Evolutionary conservation across 257 asterid genomes (phyloP).

Genomic region (Ilex aquifolium): DNA sequence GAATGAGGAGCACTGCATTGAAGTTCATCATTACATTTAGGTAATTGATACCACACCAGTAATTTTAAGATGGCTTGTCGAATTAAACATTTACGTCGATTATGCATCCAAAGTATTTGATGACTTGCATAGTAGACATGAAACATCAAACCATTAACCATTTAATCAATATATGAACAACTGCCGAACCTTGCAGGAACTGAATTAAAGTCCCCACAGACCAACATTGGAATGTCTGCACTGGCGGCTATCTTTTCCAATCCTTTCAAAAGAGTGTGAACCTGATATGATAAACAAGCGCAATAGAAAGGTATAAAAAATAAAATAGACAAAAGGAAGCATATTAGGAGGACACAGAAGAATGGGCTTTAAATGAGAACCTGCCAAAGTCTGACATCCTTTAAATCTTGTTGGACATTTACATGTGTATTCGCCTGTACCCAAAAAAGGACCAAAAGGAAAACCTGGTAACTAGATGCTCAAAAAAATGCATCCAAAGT

Average conservation of each 20-base stretch:
- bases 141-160: no score
- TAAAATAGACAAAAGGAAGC: conserved; percentile 7
- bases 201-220: conserved; percentile 92
- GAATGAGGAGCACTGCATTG: conserved; percentile 86
- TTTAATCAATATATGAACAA: conserved; percentile 7
- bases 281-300: conserved; percentile 38
- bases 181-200: conserved; percentile 77
- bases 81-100: no score
- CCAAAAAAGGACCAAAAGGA: conserved; percentile 18
- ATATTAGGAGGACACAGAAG: conserved; percentile 7
- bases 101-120: no score
- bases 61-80: no score
- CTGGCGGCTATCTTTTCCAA: conserved; percentile 92
- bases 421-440: conserved; percentile 96
- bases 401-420: conserved; percentile 71
- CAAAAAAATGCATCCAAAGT: no score
- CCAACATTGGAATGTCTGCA: conserved; percentile 93
- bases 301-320: conserved; percentile 4
- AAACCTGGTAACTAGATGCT: conserved; percentile 13
- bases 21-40: neutral
- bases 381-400: conserved; percentile 99
- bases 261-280: conserved; percentile 89
- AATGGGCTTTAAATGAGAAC: conserved; percentile 26
- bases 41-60: neutral
- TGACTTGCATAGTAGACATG: no score